Evolutionary conservation across 495 filamentous ascomycete species (phyloP).

Genomic region (Jackrogersella multiformis): DNA sequence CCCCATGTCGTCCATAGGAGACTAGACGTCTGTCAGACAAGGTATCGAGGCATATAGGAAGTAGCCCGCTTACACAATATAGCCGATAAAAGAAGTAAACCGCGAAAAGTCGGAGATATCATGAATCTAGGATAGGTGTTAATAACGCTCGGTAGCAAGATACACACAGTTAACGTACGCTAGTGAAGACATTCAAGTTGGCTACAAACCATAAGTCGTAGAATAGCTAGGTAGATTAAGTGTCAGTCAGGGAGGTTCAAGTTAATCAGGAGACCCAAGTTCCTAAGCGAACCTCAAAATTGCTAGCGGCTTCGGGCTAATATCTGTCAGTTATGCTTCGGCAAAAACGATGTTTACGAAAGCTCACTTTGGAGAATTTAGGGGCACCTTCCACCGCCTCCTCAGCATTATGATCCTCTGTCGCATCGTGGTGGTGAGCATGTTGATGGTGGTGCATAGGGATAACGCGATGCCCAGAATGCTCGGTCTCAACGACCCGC

Average conservation of each 20-base stretch:
- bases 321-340: constrained; percentile 16
- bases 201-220: constrained; percentile 77
- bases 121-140: constrained; percentile 56
- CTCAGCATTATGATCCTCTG: constrained; percentile 9
- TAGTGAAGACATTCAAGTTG: constrained; percentile 72
- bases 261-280: not conserved
- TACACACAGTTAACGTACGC: constrained; percentile 37
- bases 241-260: constrained; percentile 24
- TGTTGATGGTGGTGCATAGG: constrained; percentile 28
- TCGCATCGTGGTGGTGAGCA: constrained; percentile 10
- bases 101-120: constrained; percentile 55
- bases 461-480: constrained; percentile 26
- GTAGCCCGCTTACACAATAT: constrained; percentile 62
- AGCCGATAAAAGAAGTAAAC: constrained; percentile 64
- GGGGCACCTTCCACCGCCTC: constrained; percentile 16
- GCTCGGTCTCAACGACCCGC: constrained; percentile 33
- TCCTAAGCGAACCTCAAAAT: constrained; percentile 36
- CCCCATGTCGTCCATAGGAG: constrained; percentile 80
- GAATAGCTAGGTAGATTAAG: constrained; percentile 67
- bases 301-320: constrained; percentile 27
- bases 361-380: constrained; percentile 32
- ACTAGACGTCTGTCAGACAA: constrained; percentile 55
- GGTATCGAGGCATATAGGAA: constrained; percentile 11
- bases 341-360: not conserved
- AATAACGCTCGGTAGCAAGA: not conserved